Evolutionary conservation across 371 early-diverging fungal species (phyloP).

Genomic region (Fennellomyces sp.): DNA sequence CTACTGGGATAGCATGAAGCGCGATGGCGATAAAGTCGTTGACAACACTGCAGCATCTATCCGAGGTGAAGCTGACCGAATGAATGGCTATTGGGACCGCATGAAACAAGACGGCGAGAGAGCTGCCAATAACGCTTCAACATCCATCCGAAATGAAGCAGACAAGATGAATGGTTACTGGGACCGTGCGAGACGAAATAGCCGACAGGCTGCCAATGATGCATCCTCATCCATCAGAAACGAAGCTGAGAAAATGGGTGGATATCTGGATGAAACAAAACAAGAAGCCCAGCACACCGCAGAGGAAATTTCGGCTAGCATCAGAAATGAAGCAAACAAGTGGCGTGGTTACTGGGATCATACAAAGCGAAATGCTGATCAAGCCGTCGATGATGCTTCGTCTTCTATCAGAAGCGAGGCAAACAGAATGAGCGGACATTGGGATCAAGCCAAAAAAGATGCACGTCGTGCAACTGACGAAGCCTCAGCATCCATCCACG

Average conservation of each 20-base stretch:
- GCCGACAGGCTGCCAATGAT: background rate
- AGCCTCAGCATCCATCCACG: conserved; percentile 7
- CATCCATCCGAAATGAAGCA: no score
- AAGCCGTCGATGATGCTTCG: background rate
- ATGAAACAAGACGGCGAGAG: no score
- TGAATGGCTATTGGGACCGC: no score
- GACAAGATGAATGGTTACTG: background rate
- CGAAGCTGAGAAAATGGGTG: background rate
- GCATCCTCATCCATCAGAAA: background rate
- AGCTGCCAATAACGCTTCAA: no score
- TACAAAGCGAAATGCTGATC: conserved; percentile 5
- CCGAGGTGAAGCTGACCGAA: background rate
- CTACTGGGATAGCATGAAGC: no score
- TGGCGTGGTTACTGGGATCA: background rate
- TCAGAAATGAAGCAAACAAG: background rate
- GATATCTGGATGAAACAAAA: background rate
- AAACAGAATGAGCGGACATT: conserved; percentile 7
- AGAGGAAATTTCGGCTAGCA: background rate
- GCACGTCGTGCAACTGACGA: background rate
- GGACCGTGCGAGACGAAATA: conserved; percentile 16
- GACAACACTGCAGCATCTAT: no score
- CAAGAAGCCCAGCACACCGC: background rate
- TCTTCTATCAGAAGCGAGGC: conserved; percentile 12
- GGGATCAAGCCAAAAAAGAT: conserved; percentile 10
- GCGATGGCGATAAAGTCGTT: no score